Percentiles rank a stretch among this genome's conserved stretches.
Conservation (phyloP, 2,329 filamentous ascomycete species). For the Aspergillus cejpii region DNA sequence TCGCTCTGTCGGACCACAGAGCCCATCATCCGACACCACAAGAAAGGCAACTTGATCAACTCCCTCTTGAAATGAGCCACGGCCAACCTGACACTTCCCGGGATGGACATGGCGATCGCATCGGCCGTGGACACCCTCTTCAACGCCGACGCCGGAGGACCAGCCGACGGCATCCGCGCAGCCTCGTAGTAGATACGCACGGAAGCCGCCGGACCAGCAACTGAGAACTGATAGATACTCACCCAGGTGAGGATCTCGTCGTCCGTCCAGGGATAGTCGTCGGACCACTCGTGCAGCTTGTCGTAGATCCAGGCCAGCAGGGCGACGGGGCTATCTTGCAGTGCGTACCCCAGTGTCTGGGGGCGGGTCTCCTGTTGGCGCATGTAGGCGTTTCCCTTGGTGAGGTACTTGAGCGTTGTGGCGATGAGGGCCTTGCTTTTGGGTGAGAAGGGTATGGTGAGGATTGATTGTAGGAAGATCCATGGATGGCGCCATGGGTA, state of each 20-base stretch:
- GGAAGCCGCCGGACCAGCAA: conserved; percentile 61
- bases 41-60: conserved; percentile 44
- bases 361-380: conserved; percentile 60
- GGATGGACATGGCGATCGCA: conserved; percentile 39
- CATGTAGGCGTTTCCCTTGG: conserved; percentile 47
- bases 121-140: conserved; percentile 16
- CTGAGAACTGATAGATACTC: conserved; percentile 64
- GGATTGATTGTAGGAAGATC: conserved; percentile 40
- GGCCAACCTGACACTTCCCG: conserved; percentile 45
- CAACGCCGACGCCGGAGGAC: neutral
- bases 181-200: conserved; percentile 67
- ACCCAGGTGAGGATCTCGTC: conserved; percentile 73
- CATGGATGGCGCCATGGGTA: conserved; percentile 48
- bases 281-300: conserved; percentile 71
- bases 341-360: conserved; percentile 62
- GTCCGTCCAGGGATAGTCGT: conserved; percentile 64
- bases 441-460: conserved; percentile 26
- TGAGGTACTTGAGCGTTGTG: conserved; percentile 19
- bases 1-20: conserved; percentile 46
- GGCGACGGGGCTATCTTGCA: conserved; percentile 63
- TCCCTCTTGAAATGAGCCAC: conserved; percentile 49
- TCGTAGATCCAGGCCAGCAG: conserved; percentile 74
- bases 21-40: conserved; percentile 48
- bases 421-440: conserved; percentile 21
- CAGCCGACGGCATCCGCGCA: conserved; percentile 24